phyloP scores from a whole-genome alignment of 2,329 filamentous ascomycete genomes.

The Tolypocladium capitatum region DNA sequence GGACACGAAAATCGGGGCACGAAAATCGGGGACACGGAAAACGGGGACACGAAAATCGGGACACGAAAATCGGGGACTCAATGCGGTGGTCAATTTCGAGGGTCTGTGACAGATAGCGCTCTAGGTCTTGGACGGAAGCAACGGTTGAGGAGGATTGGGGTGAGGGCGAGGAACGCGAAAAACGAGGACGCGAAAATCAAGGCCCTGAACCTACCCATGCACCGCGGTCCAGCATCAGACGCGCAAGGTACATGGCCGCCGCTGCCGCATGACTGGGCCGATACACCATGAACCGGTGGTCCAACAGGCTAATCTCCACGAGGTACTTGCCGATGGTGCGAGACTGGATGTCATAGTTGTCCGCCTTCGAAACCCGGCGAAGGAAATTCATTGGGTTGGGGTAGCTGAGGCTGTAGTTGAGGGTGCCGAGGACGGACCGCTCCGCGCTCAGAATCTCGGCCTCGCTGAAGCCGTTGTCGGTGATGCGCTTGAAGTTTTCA shows the following conservation, averaged over 20 bases:
- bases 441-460: slow-evolving; percentile 95
- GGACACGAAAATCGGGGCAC: slow-evolving; percentile 1
- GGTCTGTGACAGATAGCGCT: too few species aligned
- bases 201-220: slow-evolving; percentile 58
- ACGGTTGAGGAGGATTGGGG: too few species aligned
- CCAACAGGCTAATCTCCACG: slow-evolving; percentile 90
- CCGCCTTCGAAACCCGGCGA: slow-evolving; percentile 94
- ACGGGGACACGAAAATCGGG: neutral
- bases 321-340: slow-evolving; percentile 95
- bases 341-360: slow-evolving; percentile 97
- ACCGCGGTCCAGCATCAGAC: slow-evolving; percentile 79
- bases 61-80: too few species aligned
- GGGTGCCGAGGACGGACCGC: slow-evolving; percentile 77
- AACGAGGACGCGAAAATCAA: slow-evolving; percentile 1
- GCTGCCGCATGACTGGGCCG: slow-evolving; percentile 84
- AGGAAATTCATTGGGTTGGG: slow-evolving; percentile 99
- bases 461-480: slow-evolving; percentile 91
- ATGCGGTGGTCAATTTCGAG: too few species aligned
- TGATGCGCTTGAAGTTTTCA: slow-evolving; percentile 91
- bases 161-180: too few species aligned
- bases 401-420: slow-evolving; percentile 96
- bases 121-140: too few species aligned
- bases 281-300: slow-evolving; percentile 85
- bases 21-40: too few species aligned
- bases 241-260: slow-evolving; percentile 86